Base-by-base conservation (phyloP, 108 stramenopile species). In the Phaeodactylum tricornutum region DNA sequence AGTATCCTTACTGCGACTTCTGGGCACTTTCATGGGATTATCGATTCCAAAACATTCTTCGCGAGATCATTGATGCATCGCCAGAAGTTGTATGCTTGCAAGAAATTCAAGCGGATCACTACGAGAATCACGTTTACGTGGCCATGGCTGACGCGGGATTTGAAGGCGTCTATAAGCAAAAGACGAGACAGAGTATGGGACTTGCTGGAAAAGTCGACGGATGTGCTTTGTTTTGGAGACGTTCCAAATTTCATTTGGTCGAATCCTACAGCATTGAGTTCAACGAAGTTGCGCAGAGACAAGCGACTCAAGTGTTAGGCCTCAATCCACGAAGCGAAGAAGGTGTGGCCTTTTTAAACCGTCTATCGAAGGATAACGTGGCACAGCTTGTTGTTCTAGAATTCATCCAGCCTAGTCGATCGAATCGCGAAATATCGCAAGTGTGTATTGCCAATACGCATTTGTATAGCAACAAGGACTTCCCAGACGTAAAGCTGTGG, bases 91-190 rank as follows among this genome's bases (percentile, higher is more conserved):
- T 99, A 9, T 97, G 95, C 70, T 67, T 99, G 67, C 98, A 99
- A 69, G 98, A 99, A 66, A 89, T 96, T 24, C 98, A 99, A 69
- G 85, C 92, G 1, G 98, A 99, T 59, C 92, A 96, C 57, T 99
- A 93, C 57, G 90, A 94, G 46, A 72, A 74, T 46, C 77, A 93
- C 65, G 35, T 97, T 9, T 81, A 87, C 44, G 94, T 88, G 54
- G 72, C 81, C 23, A 73, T 99, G 69, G 70, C 67, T 38, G 84
- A 87, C 35, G 72, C 71, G 34, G 98, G 98, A 2, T 99, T 84
- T 56, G 93, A 97, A 22, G 96, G 95, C 19, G 80, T 96, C 2
- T 97, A 86, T 84, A 97, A 96, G 67, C 93, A 95, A 56, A 99
- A 99, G 71, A 96, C 93, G 3, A 61, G 96, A 43, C 90, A 94